Evolutionary conservation across 108 stramenopile species (phyloP).

Genomic region (Nitzschia inconspicua): DNA sequence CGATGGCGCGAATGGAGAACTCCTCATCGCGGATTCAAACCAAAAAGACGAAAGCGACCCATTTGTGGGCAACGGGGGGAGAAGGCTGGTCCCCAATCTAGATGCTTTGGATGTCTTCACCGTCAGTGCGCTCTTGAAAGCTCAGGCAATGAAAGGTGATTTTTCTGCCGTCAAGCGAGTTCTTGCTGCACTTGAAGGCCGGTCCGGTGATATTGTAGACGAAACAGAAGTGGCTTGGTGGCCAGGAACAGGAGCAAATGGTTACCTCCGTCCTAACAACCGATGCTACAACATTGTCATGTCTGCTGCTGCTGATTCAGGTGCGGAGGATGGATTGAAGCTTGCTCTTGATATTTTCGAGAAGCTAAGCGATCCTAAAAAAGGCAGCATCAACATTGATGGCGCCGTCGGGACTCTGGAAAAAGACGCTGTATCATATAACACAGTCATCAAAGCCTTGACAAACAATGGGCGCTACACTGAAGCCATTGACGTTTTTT

Average conservation of each 20-base stretch:
- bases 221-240: slow-evolving; percentile 48
- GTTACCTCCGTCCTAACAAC: slow-evolving; percentile 66
- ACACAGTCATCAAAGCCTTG: slow-evolving; percentile 70
- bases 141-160: slow-evolving; percentile 68
- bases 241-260: slow-evolving; percentile 62
- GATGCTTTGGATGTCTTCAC: slow-evolving; percentile 70
- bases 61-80: slow-evolving; percentile 27
- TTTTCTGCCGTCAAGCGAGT: slow-evolving; percentile 53
- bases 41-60: slow-evolving; percentile 20
- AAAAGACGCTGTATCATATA: slow-evolving; percentile 74
- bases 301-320: slow-evolving; percentile 60
- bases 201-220: slow-evolving; percentile 34
- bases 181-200: slow-evolving; percentile 71
- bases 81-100: slow-evolving; percentile 30
- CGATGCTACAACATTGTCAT: slow-evolving; percentile 76
- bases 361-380: slow-evolving; percentile 37
- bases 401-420: too few relatives aligned
- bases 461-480: slow-evolving; percentile 46
- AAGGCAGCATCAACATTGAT: neutral
- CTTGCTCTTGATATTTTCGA: slow-evolving; percentile 63
- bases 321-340: slow-evolving; percentile 44
- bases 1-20: slow-evolving; percentile 42
- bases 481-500: slow-evolving; percentile 59
- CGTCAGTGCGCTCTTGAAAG: slow-evolving; percentile 63
- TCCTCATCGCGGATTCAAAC: slow-evolving; percentile 9